Evolutionary conservation across 805 yeast species (phyloP).

Genomic region (Wickerhamiella siamensis): DNA sequence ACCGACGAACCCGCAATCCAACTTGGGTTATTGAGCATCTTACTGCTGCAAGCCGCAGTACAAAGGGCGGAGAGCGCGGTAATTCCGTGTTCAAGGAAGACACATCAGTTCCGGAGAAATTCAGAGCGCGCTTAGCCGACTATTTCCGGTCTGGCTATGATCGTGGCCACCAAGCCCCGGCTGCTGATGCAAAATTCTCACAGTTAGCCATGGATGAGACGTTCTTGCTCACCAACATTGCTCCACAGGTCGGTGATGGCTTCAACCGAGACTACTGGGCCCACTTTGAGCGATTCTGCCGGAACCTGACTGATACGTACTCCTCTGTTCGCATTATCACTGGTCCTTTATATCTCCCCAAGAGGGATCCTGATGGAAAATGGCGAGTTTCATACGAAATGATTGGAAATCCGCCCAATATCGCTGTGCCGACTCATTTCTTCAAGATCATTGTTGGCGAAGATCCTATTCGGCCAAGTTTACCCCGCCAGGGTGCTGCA

Average conservation of each 20-base stretch:
- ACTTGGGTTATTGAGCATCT: slow-evolving; percentile 68
- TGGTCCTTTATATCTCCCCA: slow-evolving; percentile 86
- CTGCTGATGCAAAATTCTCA: slow-evolving; percentile 86
- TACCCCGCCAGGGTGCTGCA: slow-evolving; percentile 34
- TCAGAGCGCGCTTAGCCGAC: slow-evolving; percentile 66
- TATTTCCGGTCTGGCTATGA: slow-evolving; percentile 93
- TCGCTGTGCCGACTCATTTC: slow-evolving; percentile 97
- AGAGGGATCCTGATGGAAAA: slow-evolving; percentile 67
- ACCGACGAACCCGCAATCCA: slow-evolving; percentile 75
- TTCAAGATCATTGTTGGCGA: slow-evolving; percentile 86
- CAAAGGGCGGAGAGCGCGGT: slow-evolving; percentile 45
- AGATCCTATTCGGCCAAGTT: slow-evolving; percentile 25
- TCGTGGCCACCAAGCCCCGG: slow-evolving; percentile 95
- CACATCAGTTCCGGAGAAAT: slow-evolving; percentile 58
- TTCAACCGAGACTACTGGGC: slow-evolving; percentile 98
- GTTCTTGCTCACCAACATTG: slow-evolving; percentile 73
- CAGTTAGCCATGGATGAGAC: slow-evolving; percentile 94
- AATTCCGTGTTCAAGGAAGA: slow-evolving; percentile 80
- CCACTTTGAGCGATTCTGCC: slow-evolving; percentile 77
- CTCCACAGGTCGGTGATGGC: slow-evolving; percentile 96
- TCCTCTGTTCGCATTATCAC: slow-evolving; percentile 74
- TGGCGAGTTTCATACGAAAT: slow-evolving; percentile 77
- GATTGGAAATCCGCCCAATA: slow-evolving; percentile 88
- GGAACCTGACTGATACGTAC: slow-evolving; percentile 61
- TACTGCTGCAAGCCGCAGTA: slow-evolving; percentile 45